Percentiles rank a stretch among this genome's conserved stretches.
Conservation (phyloP, 495 filamentous ascomycete species). For the Immersiella caudata region DNA sequence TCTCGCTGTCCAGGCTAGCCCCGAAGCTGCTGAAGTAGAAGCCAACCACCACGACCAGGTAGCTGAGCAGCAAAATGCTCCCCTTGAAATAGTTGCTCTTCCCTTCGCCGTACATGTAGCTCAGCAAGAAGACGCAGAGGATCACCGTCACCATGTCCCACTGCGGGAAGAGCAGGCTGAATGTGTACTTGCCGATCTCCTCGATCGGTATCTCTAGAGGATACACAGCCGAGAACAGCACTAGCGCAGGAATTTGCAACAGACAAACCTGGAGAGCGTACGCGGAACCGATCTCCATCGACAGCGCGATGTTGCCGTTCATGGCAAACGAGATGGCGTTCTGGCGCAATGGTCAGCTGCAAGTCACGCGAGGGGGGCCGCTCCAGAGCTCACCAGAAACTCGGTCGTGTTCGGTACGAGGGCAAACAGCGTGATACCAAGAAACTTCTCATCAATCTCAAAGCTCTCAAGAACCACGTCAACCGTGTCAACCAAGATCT, state of each 20-base stretch:
- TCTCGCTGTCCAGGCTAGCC: slow-evolving; percentile 57
- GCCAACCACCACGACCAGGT: slow-evolving; percentile 87
- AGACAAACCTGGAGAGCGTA: slow-evolving; percentile 97
- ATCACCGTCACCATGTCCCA: slow-evolving; percentile 99
- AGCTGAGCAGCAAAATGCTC: slow-evolving; percentile 89
- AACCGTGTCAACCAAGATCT: slow-evolving; percentile 95
- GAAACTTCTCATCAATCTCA: slow-evolving; percentile 95
- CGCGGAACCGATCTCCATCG: slow-evolving; percentile 98
- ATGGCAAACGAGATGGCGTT: slow-evolving; percentile 99
- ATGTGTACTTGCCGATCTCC: slow-evolving; percentile 75
- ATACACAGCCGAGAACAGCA: slow-evolving; percentile 78
- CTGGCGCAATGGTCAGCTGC: slow-evolving; percentile 54
- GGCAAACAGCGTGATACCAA: slow-evolving; percentile 96
- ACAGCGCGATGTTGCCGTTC: slow-evolving; percentile 99
- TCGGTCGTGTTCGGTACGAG: slow-evolving; percentile 98
- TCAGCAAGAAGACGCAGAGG: slow-evolving; percentile 93
- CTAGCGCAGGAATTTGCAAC: slow-evolving; percentile 92
- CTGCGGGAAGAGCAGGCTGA: slow-evolving; percentile 94
- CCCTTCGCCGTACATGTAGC: slow-evolving; percentile 97
- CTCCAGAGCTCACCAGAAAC: slow-evolving; percentile 71
- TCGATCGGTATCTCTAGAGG: slow-evolving; percentile 41
- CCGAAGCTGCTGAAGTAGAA: slow-evolving; percentile 86
- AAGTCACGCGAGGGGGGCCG: neutral
- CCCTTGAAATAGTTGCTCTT: slow-evolving; percentile 96
- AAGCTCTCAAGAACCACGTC: slow-evolving; percentile 89